A percentile compares a stretch with the other conserved stretches of the same genome.
phyloP scores from a whole-genome alignment of 306 rosid genomes.

The Sophora flavescens region DNA sequence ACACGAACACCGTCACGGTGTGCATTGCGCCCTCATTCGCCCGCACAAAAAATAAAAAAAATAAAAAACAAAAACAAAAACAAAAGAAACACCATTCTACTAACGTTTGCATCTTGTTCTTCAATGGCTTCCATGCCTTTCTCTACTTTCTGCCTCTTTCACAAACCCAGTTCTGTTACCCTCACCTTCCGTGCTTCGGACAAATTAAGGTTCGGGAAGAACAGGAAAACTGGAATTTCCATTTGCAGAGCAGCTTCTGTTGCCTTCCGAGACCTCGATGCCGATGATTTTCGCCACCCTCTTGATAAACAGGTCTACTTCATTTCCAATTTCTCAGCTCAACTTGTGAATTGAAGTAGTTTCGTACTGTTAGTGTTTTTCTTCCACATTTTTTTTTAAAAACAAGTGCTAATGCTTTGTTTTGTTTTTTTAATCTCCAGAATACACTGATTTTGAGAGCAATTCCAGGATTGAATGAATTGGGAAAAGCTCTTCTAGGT shows the following conservation, averaged over 20 bases:
- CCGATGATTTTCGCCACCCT: slow-evolving; percentile 96
- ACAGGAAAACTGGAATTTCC: slow-evolving; percentile 29
- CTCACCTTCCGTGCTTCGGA: slow-evolving; percentile 48
- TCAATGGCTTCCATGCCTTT: slow-evolving; percentile 76
- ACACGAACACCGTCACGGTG: background rate
- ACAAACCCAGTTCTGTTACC: slow-evolving; percentile 46
- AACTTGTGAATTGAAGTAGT: background rate
- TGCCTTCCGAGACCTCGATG: slow-evolving; percentile 80
- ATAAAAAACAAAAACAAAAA: too few relatives aligned
- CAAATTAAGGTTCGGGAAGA: slow-evolving; percentile 45
- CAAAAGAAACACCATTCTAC: too few relatives aligned
- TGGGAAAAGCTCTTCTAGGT: slow-evolving; percentile 87
- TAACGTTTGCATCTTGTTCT: slow-evolving; percentile 15
- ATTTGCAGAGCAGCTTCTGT: slow-evolving; percentile 69
- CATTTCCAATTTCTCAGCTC: slow-evolving; percentile 1
- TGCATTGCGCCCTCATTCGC: slow-evolving; percentile 12
- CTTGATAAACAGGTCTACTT: slow-evolving; percentile 83
- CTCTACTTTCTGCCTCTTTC: slow-evolving; percentile 57
- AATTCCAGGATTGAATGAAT: slow-evolving; percentile 85
- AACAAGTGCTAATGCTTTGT: slow-evolving; percentile 9
- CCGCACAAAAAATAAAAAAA: too few relatives aligned
- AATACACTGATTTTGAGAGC: slow-evolving; percentile 91
- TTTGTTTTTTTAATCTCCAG: slow-evolving; percentile 52
- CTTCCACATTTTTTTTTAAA: background rate
- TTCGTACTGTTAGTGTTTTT: slow-evolving; percentile 4